These are phyloP conservation scores for Fusarium circinatum DNA, from an alignment of 2,329 filamentous ascomycete species.

Conservation along the genomic window DNA sequence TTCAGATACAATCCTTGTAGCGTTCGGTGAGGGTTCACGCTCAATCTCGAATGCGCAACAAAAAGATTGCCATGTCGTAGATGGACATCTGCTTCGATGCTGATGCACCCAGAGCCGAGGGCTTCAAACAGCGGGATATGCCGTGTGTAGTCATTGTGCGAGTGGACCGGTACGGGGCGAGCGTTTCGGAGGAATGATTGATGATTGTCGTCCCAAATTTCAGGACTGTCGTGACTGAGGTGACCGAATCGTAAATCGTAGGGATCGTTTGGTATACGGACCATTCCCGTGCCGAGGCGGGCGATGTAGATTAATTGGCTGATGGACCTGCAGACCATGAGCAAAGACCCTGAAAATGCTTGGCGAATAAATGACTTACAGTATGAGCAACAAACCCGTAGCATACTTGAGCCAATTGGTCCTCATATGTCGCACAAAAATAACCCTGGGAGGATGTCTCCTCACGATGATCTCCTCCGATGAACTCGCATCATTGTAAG, in stretches of 20 bases:
- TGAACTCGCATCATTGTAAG: not conserved
- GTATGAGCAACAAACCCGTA: not conserved
- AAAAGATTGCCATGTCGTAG: not conserved
- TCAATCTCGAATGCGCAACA: slow-evolving; percentile 4
- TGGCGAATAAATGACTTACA: not conserved
- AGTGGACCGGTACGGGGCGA: slow-evolving; percentile 10
- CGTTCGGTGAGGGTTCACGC: not conserved
- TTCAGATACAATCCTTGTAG: not conserved
- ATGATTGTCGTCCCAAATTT: slow-evolving; percentile 12
- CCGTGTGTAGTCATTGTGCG: slow-evolving; percentile 21
- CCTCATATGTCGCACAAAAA: not conserved
- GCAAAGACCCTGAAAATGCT: not conserved
- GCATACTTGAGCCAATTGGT: slow-evolving; percentile 4
- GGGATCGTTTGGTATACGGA: slow-evolving; percentile 16
- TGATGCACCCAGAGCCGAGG: slow-evolving; percentile 15
- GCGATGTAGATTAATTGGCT: slow-evolving; percentile 8
- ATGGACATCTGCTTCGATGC: slow-evolving; percentile 16
- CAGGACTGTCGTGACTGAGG: slow-evolving; percentile 10
- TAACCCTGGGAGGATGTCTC: not conserved
- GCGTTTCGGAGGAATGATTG: slow-evolving; percentile 13
- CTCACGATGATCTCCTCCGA: not conserved
- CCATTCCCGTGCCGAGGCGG: not conserved
- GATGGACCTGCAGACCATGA: not conserved
- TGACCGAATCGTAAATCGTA: slow-evolving; percentile 15
- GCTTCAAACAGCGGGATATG: slow-evolving; percentile 19